Percentiles rank a stretch among this genome's conserved stretches.
These are phyloP conservation scores for Phyllosticta citriasiana DNA, from an alignment of 2,329 filamentous ascomycete genomes.

Conservation along the genomic window DNA sequence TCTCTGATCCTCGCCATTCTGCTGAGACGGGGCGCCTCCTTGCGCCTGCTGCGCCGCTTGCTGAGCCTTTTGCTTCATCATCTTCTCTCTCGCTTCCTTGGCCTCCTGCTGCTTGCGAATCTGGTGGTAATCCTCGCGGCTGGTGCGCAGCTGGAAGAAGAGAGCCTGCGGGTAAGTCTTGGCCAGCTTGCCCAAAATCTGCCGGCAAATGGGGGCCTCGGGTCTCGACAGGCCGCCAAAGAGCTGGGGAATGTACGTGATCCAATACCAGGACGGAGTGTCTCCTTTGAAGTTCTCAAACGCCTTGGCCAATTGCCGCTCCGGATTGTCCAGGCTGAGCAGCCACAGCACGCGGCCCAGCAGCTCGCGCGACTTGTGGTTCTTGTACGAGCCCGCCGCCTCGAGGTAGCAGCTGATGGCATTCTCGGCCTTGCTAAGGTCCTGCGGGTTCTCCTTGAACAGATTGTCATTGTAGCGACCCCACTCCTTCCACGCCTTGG, in stretches of 20 bases:
- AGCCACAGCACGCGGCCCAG: conserved; percentile 92
- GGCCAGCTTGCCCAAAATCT: conserved; percentile 83
- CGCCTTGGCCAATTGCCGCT: conserved; percentile 70
- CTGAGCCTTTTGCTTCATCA: conserved; percentile 39
- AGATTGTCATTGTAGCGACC: conserved; percentile 94
- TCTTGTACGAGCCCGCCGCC: conserved; percentile 93
- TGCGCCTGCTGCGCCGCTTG: conserved; percentile 28
- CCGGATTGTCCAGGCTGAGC: conserved; percentile 82
- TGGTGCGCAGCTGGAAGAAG: conserved; percentile 91
- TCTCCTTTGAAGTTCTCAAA: conserved; percentile 98
- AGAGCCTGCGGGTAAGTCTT: conserved; percentile 90
- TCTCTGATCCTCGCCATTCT: conserved; percentile 19
- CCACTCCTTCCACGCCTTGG: conserved; percentile 99
- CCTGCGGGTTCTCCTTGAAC: conserved; percentile 81
- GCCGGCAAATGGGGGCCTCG: conserved; percentile 77
- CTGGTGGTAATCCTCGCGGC: conserved; percentile 81
- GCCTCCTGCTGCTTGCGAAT: conserved; percentile 79
- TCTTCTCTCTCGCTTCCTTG: conserved; percentile 46
- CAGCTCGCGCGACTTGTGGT: conserved; percentile 87
- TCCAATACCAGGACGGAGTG: conserved; percentile 98
- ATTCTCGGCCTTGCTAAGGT: conserved; percentile 76
- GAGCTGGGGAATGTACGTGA: conserved; percentile 95
- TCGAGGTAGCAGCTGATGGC: conserved; percentile 94
- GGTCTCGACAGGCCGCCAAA: conserved; percentile 84
- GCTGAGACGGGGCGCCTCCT: conserved; percentile 14